A percentile compares a stretch with the other conserved stretches of the same genome.
These are phyloP conservation scores for Hansenula lynferdii DNA, from an alignment of 1,139 yeast species.

Conservation along the genomic window DNA sequence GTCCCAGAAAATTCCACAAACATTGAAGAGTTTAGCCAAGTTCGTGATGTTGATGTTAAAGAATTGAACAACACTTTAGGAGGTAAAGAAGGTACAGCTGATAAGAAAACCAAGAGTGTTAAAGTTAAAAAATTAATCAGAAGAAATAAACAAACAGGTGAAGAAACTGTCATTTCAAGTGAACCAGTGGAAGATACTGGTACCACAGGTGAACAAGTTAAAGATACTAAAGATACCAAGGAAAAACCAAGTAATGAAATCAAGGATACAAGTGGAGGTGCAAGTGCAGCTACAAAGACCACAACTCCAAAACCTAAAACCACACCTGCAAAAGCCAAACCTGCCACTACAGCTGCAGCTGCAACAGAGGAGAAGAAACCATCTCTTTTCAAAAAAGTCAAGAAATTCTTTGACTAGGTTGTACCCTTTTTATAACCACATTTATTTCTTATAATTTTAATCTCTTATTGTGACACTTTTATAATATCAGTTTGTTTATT, in stretches of 20 bases:
- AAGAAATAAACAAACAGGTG: conserved; percentile 34
- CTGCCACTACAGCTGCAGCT: conserved; percentile 4
- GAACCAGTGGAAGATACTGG: conserved; percentile 21
- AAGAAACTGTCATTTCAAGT: conserved; percentile 29
- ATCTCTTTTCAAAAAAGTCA: conserved; percentile 28
- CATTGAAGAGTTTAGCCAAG: conserved; percentile 44
- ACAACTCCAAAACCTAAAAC: not conserved
- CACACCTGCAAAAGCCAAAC: conserved; percentile 1
- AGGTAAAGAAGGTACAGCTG: conserved; percentile 16
- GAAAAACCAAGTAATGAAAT: conserved; percentile 4
- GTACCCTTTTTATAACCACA: not conserved
- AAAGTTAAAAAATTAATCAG: conserved; percentile 30
- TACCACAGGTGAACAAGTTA: conserved; percentile 25
- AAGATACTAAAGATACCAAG: too few species aligned
- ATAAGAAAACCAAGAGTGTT: conserved; percentile 12
- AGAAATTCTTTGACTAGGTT: not conserved
- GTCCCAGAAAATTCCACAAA: conserved; percentile 42
- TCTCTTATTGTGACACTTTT: too few species aligned
- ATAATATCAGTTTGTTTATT: too few species aligned
- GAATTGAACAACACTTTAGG: conserved; percentile 36
- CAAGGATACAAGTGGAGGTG: not conserved
- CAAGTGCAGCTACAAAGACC: not conserved
- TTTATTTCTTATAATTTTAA: not conserved
- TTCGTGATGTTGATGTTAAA: conserved; percentile 42
- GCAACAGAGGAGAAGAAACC: conserved; percentile 17